Percentiles rank a stretch among this genome's conserved stretches.
These are phyloP conservation scores for Zygoascus tannicola DNA, from an alignment of 805 yeast genomes.

Conservation along the genomic window DNA sequence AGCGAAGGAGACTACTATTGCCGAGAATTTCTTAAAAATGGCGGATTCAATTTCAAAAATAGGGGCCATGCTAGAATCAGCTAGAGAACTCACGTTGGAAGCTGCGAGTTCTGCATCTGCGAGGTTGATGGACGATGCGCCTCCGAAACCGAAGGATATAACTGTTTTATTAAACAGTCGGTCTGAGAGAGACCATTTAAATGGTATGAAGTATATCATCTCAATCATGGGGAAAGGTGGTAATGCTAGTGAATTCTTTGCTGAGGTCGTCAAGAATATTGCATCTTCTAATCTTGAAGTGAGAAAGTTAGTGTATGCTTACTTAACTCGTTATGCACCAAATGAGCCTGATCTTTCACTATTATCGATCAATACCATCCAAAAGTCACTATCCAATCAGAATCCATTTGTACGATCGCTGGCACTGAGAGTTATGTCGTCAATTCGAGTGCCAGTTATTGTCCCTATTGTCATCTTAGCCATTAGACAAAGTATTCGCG, in stretches of 20 bases:
- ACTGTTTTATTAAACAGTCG: constrained; percentile 57
- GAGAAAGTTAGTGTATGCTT: constrained; percentile 66
- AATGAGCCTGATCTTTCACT: constrained; percentile 83
- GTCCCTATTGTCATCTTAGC: constrained; percentile 70
- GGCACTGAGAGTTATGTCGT: constrained; percentile 70
- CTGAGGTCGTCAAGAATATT: constrained; percentile 83
- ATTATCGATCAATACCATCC: constrained; percentile 83
- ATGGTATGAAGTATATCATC: constrained; percentile 49
- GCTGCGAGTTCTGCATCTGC: constrained; percentile 76
- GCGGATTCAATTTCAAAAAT: constrained; percentile 51
- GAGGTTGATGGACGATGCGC: constrained; percentile 53
- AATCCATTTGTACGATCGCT: constrained; percentile 59
- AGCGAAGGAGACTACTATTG: not conserved
- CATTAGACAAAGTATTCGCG: constrained; percentile 56
- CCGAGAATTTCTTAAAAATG: constrained; percentile 26
- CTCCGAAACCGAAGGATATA: constrained; percentile 55
- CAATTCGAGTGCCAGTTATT: constrained; percentile 74
- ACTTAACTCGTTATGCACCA: constrained; percentile 69
- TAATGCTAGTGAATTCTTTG: constrained; percentile 47
- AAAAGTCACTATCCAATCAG: constrained; percentile 66
- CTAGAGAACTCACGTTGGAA: constrained; percentile 67
- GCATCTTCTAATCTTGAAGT: constrained; percentile 57
- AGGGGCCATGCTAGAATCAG: constrained; percentile 69
- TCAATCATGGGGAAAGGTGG: constrained; percentile 28
- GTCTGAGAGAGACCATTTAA: constrained; percentile 51